A percentile compares a stretch with the other conserved stretches of the same genome.
These are phyloP conservation scores for Penicillium sp. DNA, from an alignment of 2,329 filamentous ascomycete species.

Conservation along the genomic window DNA sequence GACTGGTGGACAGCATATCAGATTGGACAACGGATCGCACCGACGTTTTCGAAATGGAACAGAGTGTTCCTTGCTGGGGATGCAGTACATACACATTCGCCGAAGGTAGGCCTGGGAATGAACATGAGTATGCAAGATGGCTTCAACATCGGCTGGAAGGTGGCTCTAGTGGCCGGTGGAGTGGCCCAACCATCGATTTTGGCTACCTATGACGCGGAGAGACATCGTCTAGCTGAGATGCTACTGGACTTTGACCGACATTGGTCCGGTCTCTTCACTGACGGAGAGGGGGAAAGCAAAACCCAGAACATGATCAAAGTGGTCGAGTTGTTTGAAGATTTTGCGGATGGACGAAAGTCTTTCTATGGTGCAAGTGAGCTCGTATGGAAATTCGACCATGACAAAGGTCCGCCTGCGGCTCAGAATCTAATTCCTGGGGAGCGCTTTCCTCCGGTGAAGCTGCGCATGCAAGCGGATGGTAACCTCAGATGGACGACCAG, in stretches of 20 bases:
- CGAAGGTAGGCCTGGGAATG: conserved; percentile 31
- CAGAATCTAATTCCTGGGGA: conserved; percentile 21
- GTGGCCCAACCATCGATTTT: conserved; percentile 47
- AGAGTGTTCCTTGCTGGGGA: conserved; percentile 29
- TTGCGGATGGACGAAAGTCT: conserved; percentile 24
- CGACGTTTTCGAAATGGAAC: conserved; percentile 20
- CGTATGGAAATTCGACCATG: conserved; percentile 16
- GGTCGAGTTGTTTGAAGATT: conserved; percentile 24
- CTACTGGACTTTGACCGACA: conserved; percentile 66
- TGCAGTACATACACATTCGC: conserved; percentile 32
- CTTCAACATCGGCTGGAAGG: conserved; percentile 63
- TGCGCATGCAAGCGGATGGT: conserved; percentile 23
- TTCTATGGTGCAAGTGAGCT: conserved; percentile 24
- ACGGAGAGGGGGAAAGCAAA: conserved; percentile 10
- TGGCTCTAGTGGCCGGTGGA: conserved; percentile 53
- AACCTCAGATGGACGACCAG: conserved; percentile 24
- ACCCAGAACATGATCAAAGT: conserved; percentile 23
- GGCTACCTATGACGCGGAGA: conserved; percentile 57
- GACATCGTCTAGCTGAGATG: conserved; percentile 65
- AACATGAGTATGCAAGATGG: conserved; percentile 54
- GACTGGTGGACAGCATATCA: conserved; percentile 33
- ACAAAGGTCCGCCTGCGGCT: conserved; percentile 7
- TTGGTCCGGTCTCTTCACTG: conserved; percentile 28
- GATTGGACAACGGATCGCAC: conserved; percentile 28
- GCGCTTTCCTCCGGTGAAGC: conserved; percentile 18